Conservation (phyloP, 345 rosid species). For the Lepidium sativum region DNA sequence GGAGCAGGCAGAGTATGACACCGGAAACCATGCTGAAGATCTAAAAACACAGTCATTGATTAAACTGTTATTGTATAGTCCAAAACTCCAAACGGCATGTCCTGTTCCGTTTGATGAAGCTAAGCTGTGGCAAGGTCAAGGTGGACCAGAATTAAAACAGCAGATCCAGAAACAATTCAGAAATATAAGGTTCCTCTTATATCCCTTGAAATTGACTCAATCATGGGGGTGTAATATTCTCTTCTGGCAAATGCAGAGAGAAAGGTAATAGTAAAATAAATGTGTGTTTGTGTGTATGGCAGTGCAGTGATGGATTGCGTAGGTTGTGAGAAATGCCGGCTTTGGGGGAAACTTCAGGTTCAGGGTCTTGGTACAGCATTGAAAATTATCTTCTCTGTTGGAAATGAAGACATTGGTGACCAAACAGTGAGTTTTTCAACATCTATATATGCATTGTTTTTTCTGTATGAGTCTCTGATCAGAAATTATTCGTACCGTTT, state of each 20-base stretch:
- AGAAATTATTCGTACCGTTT: neutral
- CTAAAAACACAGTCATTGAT: conserved; percentile 72
- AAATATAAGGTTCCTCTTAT: conserved; percentile 61
- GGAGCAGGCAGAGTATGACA: conserved; percentile 91
- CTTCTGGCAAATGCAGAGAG: neutral
- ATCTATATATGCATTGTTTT: neutral
- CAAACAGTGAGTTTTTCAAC: conserved; percentile 48
- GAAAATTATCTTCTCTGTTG: conserved; percentile 81
- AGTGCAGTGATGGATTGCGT: conserved; percentile 96
- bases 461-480: neutral
- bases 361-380: conserved; percentile 92
- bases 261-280: neutral
- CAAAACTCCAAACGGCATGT: conserved; percentile 83
- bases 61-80: conserved; percentile 64
- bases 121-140: conserved; percentile 87
- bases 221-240: neutral
- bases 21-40: conserved; percentile 82
- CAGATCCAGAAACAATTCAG: conserved; percentile 81
- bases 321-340: conserved; percentile 95
- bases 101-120: conserved; percentile 99
- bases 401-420: conserved; percentile 35
- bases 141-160: conserved; percentile 81
- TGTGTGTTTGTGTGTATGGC: conserved; percentile 38
- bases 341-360: conserved; percentile 99
- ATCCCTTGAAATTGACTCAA: neutral